phyloP scores from a whole-genome alignment of 148 eudicot genomes.

The Heliosperma pusillum region DNA sequence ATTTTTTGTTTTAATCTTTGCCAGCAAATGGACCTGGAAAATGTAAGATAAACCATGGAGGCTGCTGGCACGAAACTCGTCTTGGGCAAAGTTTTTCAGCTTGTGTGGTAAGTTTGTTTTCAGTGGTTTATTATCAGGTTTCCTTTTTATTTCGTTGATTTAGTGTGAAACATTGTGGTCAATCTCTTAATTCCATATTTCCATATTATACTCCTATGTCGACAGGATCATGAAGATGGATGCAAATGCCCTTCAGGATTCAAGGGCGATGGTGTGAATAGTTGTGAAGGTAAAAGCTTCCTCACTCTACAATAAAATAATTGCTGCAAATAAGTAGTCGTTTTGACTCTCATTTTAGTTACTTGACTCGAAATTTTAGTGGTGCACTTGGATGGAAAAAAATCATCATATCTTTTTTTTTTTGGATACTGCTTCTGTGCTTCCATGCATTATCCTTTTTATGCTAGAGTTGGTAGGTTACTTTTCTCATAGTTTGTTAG shows the following conservation, averaged over 20 bases:
- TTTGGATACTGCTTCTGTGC: too few relatives aligned
- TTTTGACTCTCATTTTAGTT: neutral
- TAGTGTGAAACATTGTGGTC: neutral
- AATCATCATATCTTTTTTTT: too few relatives aligned
- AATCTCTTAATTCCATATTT: conserved; percentile 8
- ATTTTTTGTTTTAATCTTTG: conserved; percentile 12
- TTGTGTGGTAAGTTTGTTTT: conserved; percentile 54
- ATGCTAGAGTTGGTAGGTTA: too few relatives aligned
- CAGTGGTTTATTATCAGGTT: neutral
- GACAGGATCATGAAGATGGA: conserved; percentile 66
- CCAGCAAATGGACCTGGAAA: conserved; percentile 90
- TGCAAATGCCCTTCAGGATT: conserved; percentile 90
- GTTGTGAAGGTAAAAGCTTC: conserved; percentile 62
- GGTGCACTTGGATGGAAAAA: too few relatives aligned
- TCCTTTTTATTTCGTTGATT: neutral
- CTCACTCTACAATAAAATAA: neutral
- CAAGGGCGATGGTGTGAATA: conserved; percentile 78
- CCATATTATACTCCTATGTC: conserved; percentile 13
- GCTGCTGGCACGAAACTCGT: conserved; percentile 87
- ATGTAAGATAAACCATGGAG: conserved; percentile 84
- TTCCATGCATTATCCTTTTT: too few relatives aligned
- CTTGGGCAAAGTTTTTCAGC: conserved; percentile 73
- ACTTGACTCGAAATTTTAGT: neutral
- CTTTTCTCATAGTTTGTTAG: too few relatives aligned
- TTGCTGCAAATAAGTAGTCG: neutral